Evolutionary conservation across 2,329 filamentous ascomycete species (phyloP), one percentile per base, ranked within the genome.

Genomic region (Ceratocystis diversiconidia): DNA sequence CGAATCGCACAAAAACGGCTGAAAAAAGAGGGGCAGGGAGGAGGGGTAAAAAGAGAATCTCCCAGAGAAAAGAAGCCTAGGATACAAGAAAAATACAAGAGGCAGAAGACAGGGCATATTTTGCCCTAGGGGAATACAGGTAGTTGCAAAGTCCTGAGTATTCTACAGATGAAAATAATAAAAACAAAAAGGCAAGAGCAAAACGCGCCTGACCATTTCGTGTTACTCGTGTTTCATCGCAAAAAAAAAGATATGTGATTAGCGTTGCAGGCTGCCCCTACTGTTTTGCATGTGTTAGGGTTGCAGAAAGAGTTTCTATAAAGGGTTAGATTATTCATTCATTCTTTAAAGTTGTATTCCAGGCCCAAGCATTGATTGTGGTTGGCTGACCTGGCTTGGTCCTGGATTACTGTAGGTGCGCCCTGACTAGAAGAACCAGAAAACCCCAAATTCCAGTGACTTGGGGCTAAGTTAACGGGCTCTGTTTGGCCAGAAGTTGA

Each of bases 11-110:
- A 41, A 15, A 15, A 25, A 15, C 50, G 12, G 22, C 50, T 55
- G 50, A 55, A 55, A 55, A 55, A 55, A 55, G 22, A 25, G 22
- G 22, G 22, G 22, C 48, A 15, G 2, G 50, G 50, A 25, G 50
- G 50, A 48, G 46, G 46, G 46, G 46, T 48, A 61, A 36, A 67
- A 67, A 60, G 28, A 60, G 17, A 59, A 36, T 41, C 36, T 41
- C 36, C 36, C 36, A 63, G 61, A 55, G 17, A 63, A 57, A 44
- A 55, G 4, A 17, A 61, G 50, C 19, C 25, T 36, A 10, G 19
- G 19, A 36, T 10, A 43, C 19, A 52, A 28, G n/a, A 43, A 30
- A 8, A n/a, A 60, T 15, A 44, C 25, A 28, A 48, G 44, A 50
- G 32, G 48, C 12, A 60, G 36, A 41, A 1, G 12, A 15, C 36